These are phyloP conservation scores for Tulasnella sp. DNA, from an alignment of 768 basidiomycete genomes.

Conservation along the genomic window DNA sequence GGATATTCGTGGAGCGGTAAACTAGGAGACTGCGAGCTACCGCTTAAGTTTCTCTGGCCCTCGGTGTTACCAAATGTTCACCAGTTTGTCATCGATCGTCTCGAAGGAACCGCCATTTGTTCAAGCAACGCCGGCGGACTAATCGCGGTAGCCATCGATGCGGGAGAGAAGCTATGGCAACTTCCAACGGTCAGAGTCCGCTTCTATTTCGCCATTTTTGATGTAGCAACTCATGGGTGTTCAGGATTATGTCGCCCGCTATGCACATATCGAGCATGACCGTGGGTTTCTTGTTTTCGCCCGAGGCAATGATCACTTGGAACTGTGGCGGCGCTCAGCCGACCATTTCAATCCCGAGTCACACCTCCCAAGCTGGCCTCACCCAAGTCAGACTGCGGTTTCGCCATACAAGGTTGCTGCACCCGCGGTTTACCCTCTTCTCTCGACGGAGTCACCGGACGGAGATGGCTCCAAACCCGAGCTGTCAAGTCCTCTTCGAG, in stretches of 20 bases:
- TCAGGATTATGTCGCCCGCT: slow-evolving; percentile 48
- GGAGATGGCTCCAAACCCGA: too few species aligned
- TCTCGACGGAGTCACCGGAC: too few species aligned
- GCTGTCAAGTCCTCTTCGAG: too few species aligned
- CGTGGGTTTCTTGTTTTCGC: slow-evolving; percentile 71
- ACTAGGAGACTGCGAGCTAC: neutral
- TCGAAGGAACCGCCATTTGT: slow-evolving; percentile 54
- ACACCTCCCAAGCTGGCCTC: neutral
- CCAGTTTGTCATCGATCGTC: slow-evolving; percentile 72
- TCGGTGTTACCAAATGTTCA: slow-evolving; percentile 44
- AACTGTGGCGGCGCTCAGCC: slow-evolving; percentile 53
- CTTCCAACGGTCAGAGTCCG: slow-evolving; percentile 49
- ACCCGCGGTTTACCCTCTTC: neutral
- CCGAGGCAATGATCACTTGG: slow-evolving; percentile 40
- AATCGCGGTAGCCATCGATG: slow-evolving; percentile 52
- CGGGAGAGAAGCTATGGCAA: slow-evolving; percentile 53
- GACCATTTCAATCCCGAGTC: neutral
- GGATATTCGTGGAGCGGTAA: slow-evolving; percentile 15
- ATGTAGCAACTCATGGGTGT: neutral
- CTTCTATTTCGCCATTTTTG: neutral
- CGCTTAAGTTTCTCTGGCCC: neutral
- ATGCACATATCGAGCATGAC: slow-evolving; percentile 71
- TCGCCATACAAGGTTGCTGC: neutral
- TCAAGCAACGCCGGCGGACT: slow-evolving; percentile 58
- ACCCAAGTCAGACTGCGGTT: neutral